Percentiles rank a stretch among this genome's conserved stretches.
Conservation (phyloP, 139 green algal genomes). For the Tetradesmus obliquus region DNA sequence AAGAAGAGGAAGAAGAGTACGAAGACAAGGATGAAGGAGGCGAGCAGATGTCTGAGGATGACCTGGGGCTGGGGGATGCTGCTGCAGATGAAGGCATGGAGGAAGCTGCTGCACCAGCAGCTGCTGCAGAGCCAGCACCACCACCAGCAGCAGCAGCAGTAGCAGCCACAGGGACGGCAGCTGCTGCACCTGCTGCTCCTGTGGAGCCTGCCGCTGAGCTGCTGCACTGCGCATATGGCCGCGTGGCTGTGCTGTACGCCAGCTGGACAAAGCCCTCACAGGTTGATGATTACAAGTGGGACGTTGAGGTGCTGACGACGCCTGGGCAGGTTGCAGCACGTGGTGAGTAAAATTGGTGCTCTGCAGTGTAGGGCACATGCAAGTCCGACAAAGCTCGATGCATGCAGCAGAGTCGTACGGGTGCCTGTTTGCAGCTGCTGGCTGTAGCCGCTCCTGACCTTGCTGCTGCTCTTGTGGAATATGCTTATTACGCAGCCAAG, state of each 20-base stretch:
- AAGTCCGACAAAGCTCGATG: no score
- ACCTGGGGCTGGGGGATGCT: not conserved
- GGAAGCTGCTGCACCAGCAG: not conserved
- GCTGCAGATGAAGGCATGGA: not conserved
- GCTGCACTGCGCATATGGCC: not conserved
- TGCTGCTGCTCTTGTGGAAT: not conserved
- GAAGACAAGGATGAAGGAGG: not conserved
- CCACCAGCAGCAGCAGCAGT: not conserved
- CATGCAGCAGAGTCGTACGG: not conserved
- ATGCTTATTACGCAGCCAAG: no score
- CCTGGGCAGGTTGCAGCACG: not conserved
- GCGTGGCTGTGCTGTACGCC: conserved; percentile 23
- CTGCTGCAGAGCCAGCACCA: not conserved
- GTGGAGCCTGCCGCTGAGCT: not conserved
- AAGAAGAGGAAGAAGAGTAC: not conserved
- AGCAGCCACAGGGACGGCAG: not conserved
- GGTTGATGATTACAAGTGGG: not conserved
- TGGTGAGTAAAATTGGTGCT: not conserved
- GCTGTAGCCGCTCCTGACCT: not conserved
- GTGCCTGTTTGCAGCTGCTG: not conserved
- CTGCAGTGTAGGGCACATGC: no score
- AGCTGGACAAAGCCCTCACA: not conserved
- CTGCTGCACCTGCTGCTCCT: not conserved
- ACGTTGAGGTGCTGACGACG: not conserved
- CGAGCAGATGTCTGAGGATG: not conserved